Conservation (phyloP, 1,139 yeast species). For the Nematodospora anomalae region DNA sequence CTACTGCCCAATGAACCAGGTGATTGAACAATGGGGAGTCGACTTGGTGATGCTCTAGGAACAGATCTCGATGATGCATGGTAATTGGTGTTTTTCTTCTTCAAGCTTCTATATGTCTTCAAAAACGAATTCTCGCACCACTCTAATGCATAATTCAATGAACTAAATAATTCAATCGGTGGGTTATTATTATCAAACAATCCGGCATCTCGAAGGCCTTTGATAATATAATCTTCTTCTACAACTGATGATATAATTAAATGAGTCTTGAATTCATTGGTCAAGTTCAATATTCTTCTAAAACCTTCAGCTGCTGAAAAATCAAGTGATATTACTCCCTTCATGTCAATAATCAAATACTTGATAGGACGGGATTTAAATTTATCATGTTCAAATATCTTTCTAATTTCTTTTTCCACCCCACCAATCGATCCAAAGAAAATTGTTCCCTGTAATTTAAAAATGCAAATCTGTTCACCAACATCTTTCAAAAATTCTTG, state of each 20-base stretch:
- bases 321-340: slow-evolving; percentile 78
- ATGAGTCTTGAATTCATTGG: slow-evolving; percentile 68
- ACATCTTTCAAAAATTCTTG: slow-evolving; percentile 81
- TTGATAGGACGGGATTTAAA: slow-evolving; percentile 61
- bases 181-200: slow-evolving; percentile 51
- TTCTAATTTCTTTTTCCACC: slow-evolving; percentile 73
- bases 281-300: slow-evolving; percentile 76
- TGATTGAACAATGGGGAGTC: slow-evolving; percentile 15
- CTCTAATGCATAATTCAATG: slow-evolving; percentile 84
- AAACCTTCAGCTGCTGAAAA: slow-evolving; percentile 97
- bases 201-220: slow-evolving; percentile 71
- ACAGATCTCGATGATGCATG: slow-evolving; percentile 8
- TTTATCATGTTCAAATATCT: slow-evolving; percentile 59
- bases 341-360: slow-evolving; percentile 81
- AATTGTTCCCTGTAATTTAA: slow-evolving; percentile 82
- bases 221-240: slow-evolving; percentile 60
- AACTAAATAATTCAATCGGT: slow-evolving; percentile 63
- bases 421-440: slow-evolving; percentile 96
- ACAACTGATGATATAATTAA: slow-evolving; percentile 76
- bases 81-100: slow-evolving; percentile 19
- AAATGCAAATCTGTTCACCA: slow-evolving; percentile 86
- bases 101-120: slow-evolving; percentile 53
- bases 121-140: slow-evolving; percentile 95
- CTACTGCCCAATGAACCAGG: slow-evolving; percentile 13
- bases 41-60: slow-evolving; percentile 11